These are phyloP conservation scores for Fusarium tanahbumbuense DNA, from an alignment of 2,329 filamentous ascomycete species.

Conservation along the genomic window DNA sequence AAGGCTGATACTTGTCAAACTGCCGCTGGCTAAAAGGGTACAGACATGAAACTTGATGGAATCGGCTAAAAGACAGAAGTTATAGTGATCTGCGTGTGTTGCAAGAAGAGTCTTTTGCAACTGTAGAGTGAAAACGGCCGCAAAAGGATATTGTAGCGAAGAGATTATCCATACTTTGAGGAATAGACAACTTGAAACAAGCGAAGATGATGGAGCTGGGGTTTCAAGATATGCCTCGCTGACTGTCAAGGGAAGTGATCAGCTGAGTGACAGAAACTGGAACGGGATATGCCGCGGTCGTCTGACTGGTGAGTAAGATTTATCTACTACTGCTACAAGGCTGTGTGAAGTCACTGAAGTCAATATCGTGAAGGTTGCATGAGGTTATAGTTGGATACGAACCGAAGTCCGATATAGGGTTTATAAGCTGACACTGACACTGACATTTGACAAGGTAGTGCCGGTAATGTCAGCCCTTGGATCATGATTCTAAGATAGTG, in stretches of 20 bases:
- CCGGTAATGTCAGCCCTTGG: not conserved
- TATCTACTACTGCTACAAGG: not conserved
- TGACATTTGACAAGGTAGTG: not conserved
- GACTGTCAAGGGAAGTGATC: conserved; percentile 30
- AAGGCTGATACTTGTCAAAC: conserved; percentile 24
- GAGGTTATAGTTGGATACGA: not conserved
- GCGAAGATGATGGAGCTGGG: conserved; percentile 19
- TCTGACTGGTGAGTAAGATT: not conserved
- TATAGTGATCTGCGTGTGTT: conserved; percentile 1
- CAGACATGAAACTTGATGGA: conserved; percentile 18
- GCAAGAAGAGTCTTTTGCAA: not conserved
- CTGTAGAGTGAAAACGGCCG: not conserved
- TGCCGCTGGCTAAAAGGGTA: conserved; percentile 9
- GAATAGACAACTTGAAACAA: conserved; percentile 27
- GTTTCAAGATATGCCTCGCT: conserved; percentile 42
- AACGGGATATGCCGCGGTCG: not conserved
- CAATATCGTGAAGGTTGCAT: conserved; percentile 1
- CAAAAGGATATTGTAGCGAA: conserved; percentile 17
- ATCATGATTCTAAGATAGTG: not conserved
- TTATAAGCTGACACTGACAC: conserved; percentile 2
- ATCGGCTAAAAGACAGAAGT: not conserved
- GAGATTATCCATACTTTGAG: not conserved
- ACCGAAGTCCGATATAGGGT: not conserved
- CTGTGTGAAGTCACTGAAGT: not conserved
- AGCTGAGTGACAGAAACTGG: conserved; percentile 7